Conservation (phyloP, 805 yeast genomes). For the Candida khao-thaluensis region DNA sequence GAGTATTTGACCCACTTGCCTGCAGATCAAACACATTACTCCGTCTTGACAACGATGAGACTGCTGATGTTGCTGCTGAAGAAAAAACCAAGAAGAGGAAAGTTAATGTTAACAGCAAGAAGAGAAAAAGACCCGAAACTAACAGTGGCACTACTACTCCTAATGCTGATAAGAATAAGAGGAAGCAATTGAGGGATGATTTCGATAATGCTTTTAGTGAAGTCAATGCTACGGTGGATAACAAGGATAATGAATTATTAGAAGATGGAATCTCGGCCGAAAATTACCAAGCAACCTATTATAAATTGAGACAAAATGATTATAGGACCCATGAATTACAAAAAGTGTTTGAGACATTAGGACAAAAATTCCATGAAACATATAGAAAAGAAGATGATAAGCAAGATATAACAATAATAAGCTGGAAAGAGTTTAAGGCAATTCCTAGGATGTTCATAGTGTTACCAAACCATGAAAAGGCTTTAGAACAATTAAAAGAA, state of each 20-base stretch:
- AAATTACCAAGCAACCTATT: conserved; percentile 53
- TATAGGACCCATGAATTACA: conserved; percentile 39
- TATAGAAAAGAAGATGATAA: conserved; percentile 3
- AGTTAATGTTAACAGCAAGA: conserved; percentile 19
- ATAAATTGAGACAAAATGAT: conserved; percentile 45
- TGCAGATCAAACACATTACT: conserved; percentile 31
- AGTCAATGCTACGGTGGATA: conserved; percentile 15
- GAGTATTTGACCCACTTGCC: conserved; percentile 39
- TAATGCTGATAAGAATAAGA: conserved; percentile 5
- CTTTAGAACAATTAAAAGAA: conserved; percentile 12
- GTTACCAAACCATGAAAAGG: conserved; percentile 34
- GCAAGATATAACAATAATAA: conserved; percentile 20
- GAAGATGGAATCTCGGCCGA: conserved; percentile 43
- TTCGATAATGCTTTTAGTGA: conserved; percentile 8
- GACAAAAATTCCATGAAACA: conserved; percentile 16
- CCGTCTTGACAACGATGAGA: conserved; percentile 30
- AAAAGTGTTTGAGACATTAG: conserved; percentile 22
- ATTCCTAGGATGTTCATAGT: conserved; percentile 30
- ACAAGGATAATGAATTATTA: conserved; percentile 44
- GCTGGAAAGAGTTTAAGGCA: conserved; percentile 25
- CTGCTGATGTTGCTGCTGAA: conserved; percentile 13
- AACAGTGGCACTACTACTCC: conserved; percentile 10
- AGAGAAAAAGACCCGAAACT: conserved; percentile 20
- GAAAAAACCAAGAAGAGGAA: conserved; percentile 22
- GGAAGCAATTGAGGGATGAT: conserved; percentile 17